Evolutionary conservation across 2,329 filamentous ascomycete species (phyloP).

Genomic region (Curvularia lunata): DNA sequence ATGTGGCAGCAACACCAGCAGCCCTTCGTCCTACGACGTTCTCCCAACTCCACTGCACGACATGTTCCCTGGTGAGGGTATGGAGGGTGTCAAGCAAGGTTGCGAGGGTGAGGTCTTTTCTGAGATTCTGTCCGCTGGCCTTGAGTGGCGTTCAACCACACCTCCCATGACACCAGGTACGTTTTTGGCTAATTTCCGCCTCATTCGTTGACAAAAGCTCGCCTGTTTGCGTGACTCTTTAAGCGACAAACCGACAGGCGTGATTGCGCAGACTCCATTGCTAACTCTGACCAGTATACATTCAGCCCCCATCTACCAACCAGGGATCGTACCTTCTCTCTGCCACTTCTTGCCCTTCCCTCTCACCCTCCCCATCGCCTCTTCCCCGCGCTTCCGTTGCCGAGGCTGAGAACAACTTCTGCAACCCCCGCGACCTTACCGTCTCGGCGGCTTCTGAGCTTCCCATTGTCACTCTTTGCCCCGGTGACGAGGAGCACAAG

Average conservation of each 20-base stretch:
- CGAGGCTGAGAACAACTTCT: slow-evolving; percentile 81
- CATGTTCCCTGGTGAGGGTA: slow-evolving; percentile 63
- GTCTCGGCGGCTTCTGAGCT: slow-evolving; percentile 70
- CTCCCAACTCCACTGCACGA: slow-evolving; percentile 84
- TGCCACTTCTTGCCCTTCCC: slow-evolving; percentile 76
- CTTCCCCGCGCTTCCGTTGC: slow-evolving; percentile 72
- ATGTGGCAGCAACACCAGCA: slow-evolving; percentile 83
- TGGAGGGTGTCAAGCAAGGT: slow-evolving; percentile 58
- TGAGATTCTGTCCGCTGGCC: slow-evolving; percentile 74
- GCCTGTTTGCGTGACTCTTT: background rate
- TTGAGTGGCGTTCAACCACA: slow-evolving; percentile 79
- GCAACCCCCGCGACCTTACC: slow-evolving; percentile 88
- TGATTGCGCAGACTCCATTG: slow-evolving; percentile 8
- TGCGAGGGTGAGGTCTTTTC: slow-evolving; percentile 73
- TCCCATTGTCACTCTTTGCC: slow-evolving; percentile 65
- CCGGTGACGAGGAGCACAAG: slow-evolving; percentile 67
- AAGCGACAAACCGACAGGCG: background rate
- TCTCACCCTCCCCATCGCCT: slow-evolving; percentile 85
- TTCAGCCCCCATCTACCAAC: slow-evolving; percentile 71
- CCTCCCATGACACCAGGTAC: slow-evolving; percentile 91
- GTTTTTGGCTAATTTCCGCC: slow-evolving; percentile 40
- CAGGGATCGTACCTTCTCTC: slow-evolving; percentile 73
- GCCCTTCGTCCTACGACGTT: slow-evolving; percentile 77
- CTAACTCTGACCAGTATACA: slow-evolving; percentile 61
- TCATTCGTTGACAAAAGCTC: background rate